These are phyloP conservation scores for Fusarium redolens DNA, from an alignment of 2,329 filamentous ascomycete species.

Conservation along the genomic window DNA sequence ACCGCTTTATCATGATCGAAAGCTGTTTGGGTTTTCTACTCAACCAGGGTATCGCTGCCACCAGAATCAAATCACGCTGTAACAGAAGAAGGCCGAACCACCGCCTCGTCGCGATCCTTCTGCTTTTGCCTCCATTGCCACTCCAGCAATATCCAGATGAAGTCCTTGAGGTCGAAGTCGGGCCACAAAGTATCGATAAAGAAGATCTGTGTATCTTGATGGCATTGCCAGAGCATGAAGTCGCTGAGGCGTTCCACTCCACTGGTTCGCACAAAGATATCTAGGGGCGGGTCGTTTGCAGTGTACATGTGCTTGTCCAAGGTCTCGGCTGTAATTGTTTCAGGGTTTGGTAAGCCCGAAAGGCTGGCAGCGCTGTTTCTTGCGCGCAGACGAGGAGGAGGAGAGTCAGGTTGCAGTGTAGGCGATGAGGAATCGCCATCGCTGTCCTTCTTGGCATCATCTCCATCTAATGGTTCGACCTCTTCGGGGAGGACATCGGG, in stretches of 20 bases:
- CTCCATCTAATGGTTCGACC: slow-evolving; percentile 56
- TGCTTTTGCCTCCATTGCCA: slow-evolving; percentile 80
- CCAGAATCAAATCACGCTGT: slow-evolving; percentile 41
- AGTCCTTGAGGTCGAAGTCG: slow-evolving; percentile 93
- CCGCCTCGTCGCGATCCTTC: slow-evolving; percentile 62
- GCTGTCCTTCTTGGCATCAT: slow-evolving; percentile 55
- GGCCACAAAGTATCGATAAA: slow-evolving; percentile 96
- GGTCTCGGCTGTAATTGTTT: slow-evolving; percentile 86
- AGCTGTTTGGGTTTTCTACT: slow-evolving; percentile 22
- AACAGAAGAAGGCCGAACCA: slow-evolving; percentile 47
- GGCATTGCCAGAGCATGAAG: slow-evolving; percentile 99
- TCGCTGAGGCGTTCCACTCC: slow-evolving; percentile 93
- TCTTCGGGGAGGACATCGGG: slow-evolving; percentile 60
- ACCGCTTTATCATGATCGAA: slow-evolving; percentile 8
- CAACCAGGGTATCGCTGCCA: slow-evolving; percentile 38
- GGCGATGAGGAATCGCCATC: slow-evolving; percentile 71
- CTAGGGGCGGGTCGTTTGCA: slow-evolving; percentile 83
- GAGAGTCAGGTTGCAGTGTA: slow-evolving; percentile 67
- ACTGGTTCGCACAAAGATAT: slow-evolving; percentile 91
- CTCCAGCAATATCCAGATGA: slow-evolving; percentile 90
- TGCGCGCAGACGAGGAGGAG: slow-evolving; percentile 53
- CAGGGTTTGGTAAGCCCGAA: slow-evolving; percentile 74
- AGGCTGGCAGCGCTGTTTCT: slow-evolving; percentile 50
- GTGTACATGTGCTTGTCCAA: slow-evolving; percentile 91
- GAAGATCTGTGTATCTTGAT: slow-evolving; percentile 90